These are phyloP conservation scores for Phaseolus coccineus DNA, from an alignment of 331 rosid genomes.

Conservation along the genomic window DNA sequence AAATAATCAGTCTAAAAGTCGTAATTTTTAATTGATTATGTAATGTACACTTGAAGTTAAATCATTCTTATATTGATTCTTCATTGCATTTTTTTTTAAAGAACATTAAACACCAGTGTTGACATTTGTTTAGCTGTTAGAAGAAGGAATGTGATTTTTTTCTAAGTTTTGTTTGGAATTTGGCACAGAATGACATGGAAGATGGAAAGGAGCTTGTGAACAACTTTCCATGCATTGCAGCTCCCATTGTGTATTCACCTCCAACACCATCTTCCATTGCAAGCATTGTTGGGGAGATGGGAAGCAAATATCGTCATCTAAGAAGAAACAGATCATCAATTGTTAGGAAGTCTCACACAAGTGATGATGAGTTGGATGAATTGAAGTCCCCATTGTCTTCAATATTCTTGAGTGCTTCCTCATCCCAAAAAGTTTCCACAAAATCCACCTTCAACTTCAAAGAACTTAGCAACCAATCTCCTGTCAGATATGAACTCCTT, in stretches of 20 bases:
- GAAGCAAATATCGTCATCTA: slow-evolving; percentile 56
- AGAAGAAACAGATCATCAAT: slow-evolving; percentile 76
- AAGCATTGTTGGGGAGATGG: slow-evolving; percentile 61
- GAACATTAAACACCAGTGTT: neutral
- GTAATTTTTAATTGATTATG: too few relatives aligned
- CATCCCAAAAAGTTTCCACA: slow-evolving; percentile 46
- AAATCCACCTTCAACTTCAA: slow-evolving; percentile 52
- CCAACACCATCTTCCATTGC: slow-evolving; percentile 61
- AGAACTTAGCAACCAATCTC: slow-evolving; percentile 50
- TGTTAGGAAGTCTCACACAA: slow-evolving; percentile 68
- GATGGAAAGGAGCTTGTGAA: slow-evolving; percentile 51
- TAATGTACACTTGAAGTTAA: too few relatives aligned
- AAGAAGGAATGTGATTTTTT: neutral
- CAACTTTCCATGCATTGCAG: slow-evolving; percentile 65
- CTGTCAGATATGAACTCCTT: slow-evolving; percentile 79
- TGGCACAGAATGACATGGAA: slow-evolving; percentile 56
- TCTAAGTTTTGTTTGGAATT: neutral
- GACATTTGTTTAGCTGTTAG: neutral
- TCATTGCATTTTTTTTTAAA: neutral
- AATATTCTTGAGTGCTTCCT: slow-evolving; percentile 51
- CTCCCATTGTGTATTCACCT: slow-evolving; percentile 60
- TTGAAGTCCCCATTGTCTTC: slow-evolving; percentile 70
- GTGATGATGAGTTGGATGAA: slow-evolving; percentile 89
- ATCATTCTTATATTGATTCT: neutral
- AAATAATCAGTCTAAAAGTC: too few relatives aligned